A percentile compares a stretch with the other conserved stretches of the same genome.
Conservation (phyloP, 2,329 filamentous ascomycete species). For the Paecilomyces dactylethromorphus region DNA sequence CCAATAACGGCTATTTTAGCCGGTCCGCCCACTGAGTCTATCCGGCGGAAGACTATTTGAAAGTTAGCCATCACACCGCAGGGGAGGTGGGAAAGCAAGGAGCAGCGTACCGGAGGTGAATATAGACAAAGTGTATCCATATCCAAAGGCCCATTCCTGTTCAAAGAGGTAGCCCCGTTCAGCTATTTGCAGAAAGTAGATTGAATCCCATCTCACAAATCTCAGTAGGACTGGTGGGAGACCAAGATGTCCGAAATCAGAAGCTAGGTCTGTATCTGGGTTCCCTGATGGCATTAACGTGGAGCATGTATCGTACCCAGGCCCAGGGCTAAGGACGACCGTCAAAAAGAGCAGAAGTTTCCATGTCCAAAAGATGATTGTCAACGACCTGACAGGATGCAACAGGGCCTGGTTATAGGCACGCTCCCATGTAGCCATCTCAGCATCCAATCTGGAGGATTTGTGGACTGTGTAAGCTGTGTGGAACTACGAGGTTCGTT, state of each 20-base stretch:
- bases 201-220: conserved; percentile 55
- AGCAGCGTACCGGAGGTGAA: conserved; percentile 26
- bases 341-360: conserved; percentile 49
- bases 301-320: conserved; percentile 59
- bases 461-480: not conserved
- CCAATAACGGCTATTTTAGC: conserved; percentile 44
- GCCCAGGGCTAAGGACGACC: conserved; percentile 46
- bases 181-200: conserved; percentile 53
- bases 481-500: not conserved
- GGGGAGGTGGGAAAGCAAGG: not conserved
- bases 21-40: conserved; percentile 13
- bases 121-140: conserved; percentile 43
- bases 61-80: conserved; percentile 9
- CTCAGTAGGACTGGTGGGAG: conserved; percentile 29
- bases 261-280: conserved; percentile 6
- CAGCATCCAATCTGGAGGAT: not conserved
- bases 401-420: conserved; percentile 4
- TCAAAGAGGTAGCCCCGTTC: conserved; percentile 52
- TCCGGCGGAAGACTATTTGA: conserved; percentile 16
- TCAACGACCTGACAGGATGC: conserved; percentile 27
- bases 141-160: conserved; percentile 63
- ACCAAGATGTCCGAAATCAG: conserved; percentile 2
- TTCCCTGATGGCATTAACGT: conserved; percentile 37
- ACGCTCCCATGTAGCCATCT: not conserved
- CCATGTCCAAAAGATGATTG: conserved; percentile 46